A percentile compares a stretch with the other conserved stretches of the same genome.
These are phyloP conservation scores for Boletellus ananiceps DNA, from an alignment of 768 basidiomycete genomes.

Conservation along the genomic window DNA sequence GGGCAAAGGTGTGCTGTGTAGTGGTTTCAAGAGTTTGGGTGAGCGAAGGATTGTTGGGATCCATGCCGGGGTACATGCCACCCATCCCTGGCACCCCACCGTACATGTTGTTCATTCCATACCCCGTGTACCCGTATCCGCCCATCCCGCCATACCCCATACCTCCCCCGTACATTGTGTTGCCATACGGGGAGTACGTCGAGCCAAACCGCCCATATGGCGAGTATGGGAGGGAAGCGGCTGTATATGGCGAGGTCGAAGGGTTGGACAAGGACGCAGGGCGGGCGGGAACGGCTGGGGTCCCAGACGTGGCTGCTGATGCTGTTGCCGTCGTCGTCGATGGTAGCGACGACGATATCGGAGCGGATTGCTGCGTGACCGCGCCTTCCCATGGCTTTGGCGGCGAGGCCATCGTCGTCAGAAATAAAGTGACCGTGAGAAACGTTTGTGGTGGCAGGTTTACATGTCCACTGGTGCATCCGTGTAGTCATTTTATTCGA, in stretches of 20 bases:
- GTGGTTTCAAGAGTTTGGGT: conserved; percentile 85
- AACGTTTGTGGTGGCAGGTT: neutral
- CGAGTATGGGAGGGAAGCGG: conserved; percentile 41
- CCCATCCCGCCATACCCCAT: conserved; percentile 42
- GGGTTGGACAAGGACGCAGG: conserved; percentile 49
- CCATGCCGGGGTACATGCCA: conserved; percentile 39
- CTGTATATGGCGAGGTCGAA: conserved; percentile 32
- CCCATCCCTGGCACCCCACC: conserved; percentile 37
- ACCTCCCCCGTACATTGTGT: conserved; percentile 30
- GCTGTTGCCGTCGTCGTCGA: conserved; percentile 20
- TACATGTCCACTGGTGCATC: too few species aligned
- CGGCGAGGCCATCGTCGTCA: conserved; percentile 64
- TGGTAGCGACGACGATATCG: conserved; percentile 22
- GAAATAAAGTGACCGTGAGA: conserved; percentile 15
- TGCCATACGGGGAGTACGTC: conserved; percentile 34
- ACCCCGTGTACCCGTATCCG: conserved; percentile 39
- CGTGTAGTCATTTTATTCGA: conserved; percentile 12
- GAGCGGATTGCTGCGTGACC: conserved; percentile 31
- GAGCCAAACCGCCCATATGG: conserved; percentile 36
- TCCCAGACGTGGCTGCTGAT: conserved; percentile 23
- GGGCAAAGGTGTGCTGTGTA: conserved; percentile 88
- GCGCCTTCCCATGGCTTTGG: conserved; percentile 89
- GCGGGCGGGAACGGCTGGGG: conserved; percentile 56
- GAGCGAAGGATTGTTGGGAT: conserved; percentile 58
- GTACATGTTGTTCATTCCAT: conserved; percentile 50